These are phyloP conservation scores for Talaromyces nanjingensis DNA, from an alignment of 495 filamentous ascomycete genomes.

Conservation along the genomic window DNA sequence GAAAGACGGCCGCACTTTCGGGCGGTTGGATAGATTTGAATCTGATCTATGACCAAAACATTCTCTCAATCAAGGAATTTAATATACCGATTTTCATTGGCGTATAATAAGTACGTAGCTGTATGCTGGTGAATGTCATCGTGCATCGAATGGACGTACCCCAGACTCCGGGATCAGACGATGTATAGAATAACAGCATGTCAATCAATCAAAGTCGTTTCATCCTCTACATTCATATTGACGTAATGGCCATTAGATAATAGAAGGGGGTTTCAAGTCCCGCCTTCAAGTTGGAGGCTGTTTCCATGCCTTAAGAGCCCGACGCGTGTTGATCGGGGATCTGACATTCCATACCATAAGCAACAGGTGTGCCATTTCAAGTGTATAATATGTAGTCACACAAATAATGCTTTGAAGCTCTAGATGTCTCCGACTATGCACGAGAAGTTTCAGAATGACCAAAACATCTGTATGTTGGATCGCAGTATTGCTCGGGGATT, in stretches of 20 bases:
- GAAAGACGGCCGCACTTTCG: neutral
- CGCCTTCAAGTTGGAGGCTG: neutral
- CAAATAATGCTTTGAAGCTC: too few relatives aligned
- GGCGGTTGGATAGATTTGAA: neutral
- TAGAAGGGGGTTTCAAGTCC: neutral
- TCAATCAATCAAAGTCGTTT: neutral
- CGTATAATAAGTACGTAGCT: neutral
- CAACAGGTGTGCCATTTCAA: too few relatives aligned
- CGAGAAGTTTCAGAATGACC: too few relatives aligned
- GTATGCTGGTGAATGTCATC: neutral
- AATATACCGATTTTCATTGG: neutral
- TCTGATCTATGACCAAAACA: neutral
- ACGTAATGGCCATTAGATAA: neutral
- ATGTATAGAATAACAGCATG: neutral
- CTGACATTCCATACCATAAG: constrained; percentile 4
- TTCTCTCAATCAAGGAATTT: neutral
- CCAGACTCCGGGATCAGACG: neutral
- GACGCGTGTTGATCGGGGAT: neutral
- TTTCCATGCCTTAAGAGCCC: neutral
- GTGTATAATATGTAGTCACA: too few relatives aligned
- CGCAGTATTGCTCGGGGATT: too few relatives aligned
- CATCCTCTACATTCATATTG: neutral
- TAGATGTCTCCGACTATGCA: too few relatives aligned
- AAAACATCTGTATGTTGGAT: too few relatives aligned
- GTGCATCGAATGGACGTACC: neutral